Evolutionary conservation across 768 basidiomycete genomes (phyloP).

Genomic region (Amanita exitialis): DNA sequence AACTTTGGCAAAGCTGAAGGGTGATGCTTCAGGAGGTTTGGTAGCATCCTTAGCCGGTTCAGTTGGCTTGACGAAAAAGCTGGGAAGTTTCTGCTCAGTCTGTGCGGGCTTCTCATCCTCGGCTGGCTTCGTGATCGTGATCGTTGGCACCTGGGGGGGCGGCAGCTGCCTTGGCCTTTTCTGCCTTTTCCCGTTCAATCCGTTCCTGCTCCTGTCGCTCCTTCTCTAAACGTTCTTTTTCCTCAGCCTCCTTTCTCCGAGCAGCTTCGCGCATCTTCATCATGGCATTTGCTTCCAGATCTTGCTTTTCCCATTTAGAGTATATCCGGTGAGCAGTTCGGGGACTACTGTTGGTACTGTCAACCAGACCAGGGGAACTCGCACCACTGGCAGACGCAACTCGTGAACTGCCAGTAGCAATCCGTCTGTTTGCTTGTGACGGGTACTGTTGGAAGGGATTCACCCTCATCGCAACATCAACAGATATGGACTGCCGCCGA

Average conservation of each 20-base stretch:
- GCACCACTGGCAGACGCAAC: constrained; percentile 23
- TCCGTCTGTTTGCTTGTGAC: constrained; percentile 20
- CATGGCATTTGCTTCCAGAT: constrained; percentile 73
- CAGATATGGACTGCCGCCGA: constrained; percentile 38
- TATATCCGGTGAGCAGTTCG: constrained; percentile 28
- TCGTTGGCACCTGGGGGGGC: constrained; percentile 8
- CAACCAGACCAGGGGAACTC: constrained; percentile 25
- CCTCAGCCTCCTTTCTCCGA: constrained; percentile 32
- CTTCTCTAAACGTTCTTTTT: constrained; percentile 21
- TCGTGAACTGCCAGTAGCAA: constrained; percentile 31
- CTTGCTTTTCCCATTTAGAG: constrained; percentile 84
- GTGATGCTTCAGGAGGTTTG: neutral
- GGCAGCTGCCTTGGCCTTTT: constrained; percentile 14
- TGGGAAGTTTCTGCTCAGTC: neutral
- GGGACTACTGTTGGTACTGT: constrained; percentile 43
- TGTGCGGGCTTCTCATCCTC: neutral
- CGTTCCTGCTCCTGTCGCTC: constrained; percentile 23
- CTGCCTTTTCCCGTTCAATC: constrained; percentile 15
- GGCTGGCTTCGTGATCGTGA: constrained; percentile 6
- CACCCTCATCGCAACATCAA: constrained; percentile 30
- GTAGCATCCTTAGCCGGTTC: neutral
- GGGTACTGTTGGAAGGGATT: constrained; percentile 35
- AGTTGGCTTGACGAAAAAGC: constrained; percentile 1
- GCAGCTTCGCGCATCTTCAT: constrained; percentile 51
- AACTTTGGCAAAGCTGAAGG: neutral